phyloP scores from a whole-genome alignment of 2,329 filamentous ascomycete species.

The Thielaviopsis populi region DNA sequence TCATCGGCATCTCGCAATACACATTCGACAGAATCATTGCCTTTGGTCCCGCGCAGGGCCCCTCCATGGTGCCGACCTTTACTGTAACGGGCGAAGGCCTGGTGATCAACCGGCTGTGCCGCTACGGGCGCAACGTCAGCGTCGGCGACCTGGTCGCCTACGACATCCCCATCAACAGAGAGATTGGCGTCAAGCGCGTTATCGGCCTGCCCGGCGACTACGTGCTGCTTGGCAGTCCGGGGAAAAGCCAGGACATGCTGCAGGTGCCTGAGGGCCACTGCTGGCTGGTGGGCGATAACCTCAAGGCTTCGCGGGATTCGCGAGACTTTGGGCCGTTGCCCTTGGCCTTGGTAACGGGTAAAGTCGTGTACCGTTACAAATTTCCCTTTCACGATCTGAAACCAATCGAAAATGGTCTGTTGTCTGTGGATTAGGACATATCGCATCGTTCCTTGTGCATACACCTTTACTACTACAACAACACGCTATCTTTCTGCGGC shows the following conservation, averaged over 20 bases:
- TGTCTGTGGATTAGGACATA: constrained; percentile 20
- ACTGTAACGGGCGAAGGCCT: constrained; percentile 51
- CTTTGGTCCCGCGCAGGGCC: constrained; percentile 47
- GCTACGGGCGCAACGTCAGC: constrained; percentile 45
- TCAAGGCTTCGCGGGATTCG: constrained; percentile 72
- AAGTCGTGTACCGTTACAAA: constrained; percentile 50
- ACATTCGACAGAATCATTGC: constrained; percentile 46
- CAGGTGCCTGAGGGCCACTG: constrained; percentile 85
- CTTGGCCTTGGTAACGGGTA: constrained; percentile 68
- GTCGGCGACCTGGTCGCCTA: constrained; percentile 81
- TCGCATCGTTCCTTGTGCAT: not conserved
- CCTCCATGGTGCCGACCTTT: constrained; percentile 85
- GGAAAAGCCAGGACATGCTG: constrained; percentile 19
- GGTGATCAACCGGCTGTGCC: constrained; percentile 51
- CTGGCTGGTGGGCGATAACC: constrained; percentile 80
- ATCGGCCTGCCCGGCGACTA: constrained; percentile 63
- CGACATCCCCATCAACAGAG: constrained; percentile 49
- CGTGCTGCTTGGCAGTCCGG: constrained; percentile 50
- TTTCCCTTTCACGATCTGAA: constrained; percentile 30
- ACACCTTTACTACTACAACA: not conserved
- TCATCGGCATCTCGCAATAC: constrained; percentile 35
- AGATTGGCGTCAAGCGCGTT: constrained; percentile 63
- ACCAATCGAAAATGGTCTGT: constrained; percentile 34
- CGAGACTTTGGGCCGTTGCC: constrained; percentile 76
- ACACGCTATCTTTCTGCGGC: not conserved